These are phyloP conservation scores for Microstegium vimineum DNA, from an alignment of 176 grass and related monocot genomes.

Conservation along the genomic window DNA sequence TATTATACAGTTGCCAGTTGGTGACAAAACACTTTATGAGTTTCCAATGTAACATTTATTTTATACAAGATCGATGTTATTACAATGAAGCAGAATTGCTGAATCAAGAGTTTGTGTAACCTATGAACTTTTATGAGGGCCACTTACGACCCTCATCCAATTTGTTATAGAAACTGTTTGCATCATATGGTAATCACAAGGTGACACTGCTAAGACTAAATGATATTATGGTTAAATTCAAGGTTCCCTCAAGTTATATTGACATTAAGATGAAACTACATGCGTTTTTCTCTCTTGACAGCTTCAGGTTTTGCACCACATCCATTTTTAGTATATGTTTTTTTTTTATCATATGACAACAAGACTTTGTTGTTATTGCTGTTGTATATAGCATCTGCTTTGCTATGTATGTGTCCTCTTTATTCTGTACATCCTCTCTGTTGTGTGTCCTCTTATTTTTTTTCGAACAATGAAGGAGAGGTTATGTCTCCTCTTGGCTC, in stretches of 20 bases:
- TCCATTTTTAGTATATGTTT: not conserved
- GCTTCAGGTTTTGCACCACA: not conserved
- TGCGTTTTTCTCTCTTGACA: not conserved
- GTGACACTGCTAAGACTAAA: not conserved
- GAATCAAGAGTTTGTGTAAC: constrained; percentile 2
- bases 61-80: not conserved
- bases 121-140: not conserved
- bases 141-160: not conserved
- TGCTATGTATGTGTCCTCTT: not conserved
- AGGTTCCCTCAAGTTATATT: constrained; percentile 2
- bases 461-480: too few relatives aligned
- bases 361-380: not conserved
- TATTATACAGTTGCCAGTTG: not conserved
- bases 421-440: not conserved
- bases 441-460: not conserved
- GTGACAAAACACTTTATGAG: not conserved
- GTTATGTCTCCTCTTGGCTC: not conserved
- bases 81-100: not conserved
- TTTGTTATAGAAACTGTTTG: not conserved
- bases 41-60: not conserved
- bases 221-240: not conserved
- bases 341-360: not conserved
- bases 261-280: not conserved
- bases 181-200: constrained; percentile 12
- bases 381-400: not conserved